A percentile compares a stretch with the other conserved stretches of the same genome.
Conservation (phyloP, 768 basidiomycete genomes). For the Agrocybe praecox region DNA sequence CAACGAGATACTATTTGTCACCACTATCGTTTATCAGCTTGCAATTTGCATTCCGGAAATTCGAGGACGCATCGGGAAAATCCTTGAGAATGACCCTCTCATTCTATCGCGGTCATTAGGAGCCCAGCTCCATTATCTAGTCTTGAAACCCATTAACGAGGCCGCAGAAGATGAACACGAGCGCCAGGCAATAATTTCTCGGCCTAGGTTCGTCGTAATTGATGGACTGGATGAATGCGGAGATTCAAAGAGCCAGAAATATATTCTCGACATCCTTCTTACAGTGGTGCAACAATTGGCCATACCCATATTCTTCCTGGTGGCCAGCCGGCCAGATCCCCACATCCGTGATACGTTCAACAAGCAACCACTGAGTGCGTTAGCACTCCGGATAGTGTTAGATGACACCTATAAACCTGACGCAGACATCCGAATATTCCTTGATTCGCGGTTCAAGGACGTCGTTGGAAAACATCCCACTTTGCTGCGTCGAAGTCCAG, state of each 20-base stretch:
- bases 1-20: constrained; percentile 11
- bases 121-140: constrained; percentile 10
- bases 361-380: neutral
- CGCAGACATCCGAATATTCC: constrained; percentile 12
- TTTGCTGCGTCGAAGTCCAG: neutral
- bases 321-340: constrained; percentile 21
- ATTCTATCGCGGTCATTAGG: constrained; percentile 9
- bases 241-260: constrained; percentile 5
- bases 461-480: constrained; percentile 10
- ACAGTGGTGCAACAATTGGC: neutral
- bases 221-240: constrained; percentile 25
- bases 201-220: constrained; percentile 18
- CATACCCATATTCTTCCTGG: constrained; percentile 16
- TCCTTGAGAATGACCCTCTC: constrained; percentile 9
- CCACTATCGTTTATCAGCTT: constrained; percentile 21
- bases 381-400: constrained; percentile 4
- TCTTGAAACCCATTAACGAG: constrained; percentile 12
- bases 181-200: neutral
- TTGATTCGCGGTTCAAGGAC: constrained; percentile 10
- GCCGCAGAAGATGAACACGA: neutral
- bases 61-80: constrained; percentile 1
- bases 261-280: constrained; percentile 10
- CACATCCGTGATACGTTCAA: constrained; percentile 18
- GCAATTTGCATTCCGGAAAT: constrained; percentile 6
- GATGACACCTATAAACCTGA: constrained; percentile 10